These are phyloP conservation scores for Rugonectria rugulosa DNA, from an alignment of 2,329 filamentous ascomycete species.

Conservation along the genomic window DNA sequence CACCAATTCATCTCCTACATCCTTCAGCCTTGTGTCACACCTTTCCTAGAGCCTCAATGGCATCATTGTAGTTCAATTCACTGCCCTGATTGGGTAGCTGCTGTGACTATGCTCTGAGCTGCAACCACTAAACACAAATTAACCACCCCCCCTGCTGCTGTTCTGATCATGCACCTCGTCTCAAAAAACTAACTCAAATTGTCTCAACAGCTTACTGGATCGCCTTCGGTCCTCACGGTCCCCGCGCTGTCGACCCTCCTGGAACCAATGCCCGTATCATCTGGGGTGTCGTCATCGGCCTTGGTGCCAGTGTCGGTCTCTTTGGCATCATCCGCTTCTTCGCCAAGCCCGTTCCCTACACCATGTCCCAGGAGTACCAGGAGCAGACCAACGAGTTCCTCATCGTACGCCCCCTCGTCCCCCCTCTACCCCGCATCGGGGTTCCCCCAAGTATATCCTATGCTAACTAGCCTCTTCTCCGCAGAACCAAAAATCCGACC, in stretches of 20 bases:
- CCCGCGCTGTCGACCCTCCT: conserved; percentile 81
- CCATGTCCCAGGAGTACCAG: conserved; percentile 98
- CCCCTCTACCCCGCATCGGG: neutral
- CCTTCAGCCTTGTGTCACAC: conserved; percentile 32
- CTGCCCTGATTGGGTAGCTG: conserved; percentile 31
- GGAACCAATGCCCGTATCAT: conserved; percentile 85
- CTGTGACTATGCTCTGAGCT: conserved; percentile 16
- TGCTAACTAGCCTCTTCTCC: conserved; percentile 23
- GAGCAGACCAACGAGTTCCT: conserved; percentile 94
- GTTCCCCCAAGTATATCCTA: neutral
- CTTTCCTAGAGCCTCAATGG: conserved; percentile 35
- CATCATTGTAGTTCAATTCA: conserved; percentile 35
- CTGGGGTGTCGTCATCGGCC: conserved; percentile 73
- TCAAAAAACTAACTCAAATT: conserved; percentile 48
- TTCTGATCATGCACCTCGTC: conserved; percentile 18
- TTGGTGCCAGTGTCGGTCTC: conserved; percentile 71
- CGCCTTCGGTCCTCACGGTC: conserved; percentile 95
- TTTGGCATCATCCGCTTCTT: conserved; percentile 77
- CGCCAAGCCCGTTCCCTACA: conserved; percentile 76
- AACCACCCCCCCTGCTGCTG: conserved; percentile 6
- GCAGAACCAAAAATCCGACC: conserved; percentile 84
- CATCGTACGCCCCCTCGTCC: conserved; percentile 65
- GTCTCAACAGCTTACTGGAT: conserved; percentile 90
- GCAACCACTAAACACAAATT: conserved; percentile 24
- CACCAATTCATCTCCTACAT: conserved; percentile 26